Evolutionary conservation across 2,329 filamentous ascomycete genomes (phyloP).

Genomic region (Aspergillus tubingensis): DNA sequence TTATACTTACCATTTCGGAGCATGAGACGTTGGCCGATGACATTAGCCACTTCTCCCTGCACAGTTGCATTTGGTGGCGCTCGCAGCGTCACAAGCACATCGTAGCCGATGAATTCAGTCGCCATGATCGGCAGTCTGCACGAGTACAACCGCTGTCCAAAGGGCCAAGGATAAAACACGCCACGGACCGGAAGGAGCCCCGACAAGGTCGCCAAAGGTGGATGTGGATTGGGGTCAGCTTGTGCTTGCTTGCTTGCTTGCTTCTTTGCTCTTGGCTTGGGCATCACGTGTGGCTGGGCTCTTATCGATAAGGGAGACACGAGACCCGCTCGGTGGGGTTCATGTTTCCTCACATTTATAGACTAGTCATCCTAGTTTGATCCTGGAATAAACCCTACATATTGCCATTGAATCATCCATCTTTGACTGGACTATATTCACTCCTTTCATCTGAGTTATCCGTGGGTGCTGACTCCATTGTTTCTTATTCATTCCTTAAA

Average conservation of each 20-base stretch:
- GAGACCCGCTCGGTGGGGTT: slow-evolving; percentile 10
- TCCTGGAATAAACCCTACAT: no score
- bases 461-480: no score
- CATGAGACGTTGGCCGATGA: slow-evolving; percentile 69
- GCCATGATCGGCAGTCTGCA: slow-evolving; percentile 55
- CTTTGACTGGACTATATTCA: no score
- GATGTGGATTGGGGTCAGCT: slow-evolving; percentile 17
- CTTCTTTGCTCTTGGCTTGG: slow-evolving; percentile 9
- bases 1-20: slow-evolving; percentile 67
- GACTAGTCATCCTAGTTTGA: no score
- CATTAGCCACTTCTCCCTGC: slow-evolving; percentile 69
- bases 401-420: no score
- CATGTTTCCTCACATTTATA: not conserved
- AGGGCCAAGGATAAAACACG: slow-evolving; percentile 8
- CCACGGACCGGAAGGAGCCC: not conserved
- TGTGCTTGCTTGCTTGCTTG: slow-evolving; percentile 1
- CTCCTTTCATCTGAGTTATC: no score
- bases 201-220: not conserved
- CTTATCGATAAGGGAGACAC: slow-evolving; percentile 28
- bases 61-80: slow-evolving; percentile 65
- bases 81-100: slow-evolving; percentile 72
- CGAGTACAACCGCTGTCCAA: not conserved
- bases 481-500: no score
- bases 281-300: slow-evolving; percentile 25
- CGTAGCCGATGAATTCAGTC: slow-evolving; percentile 71